These are phyloP conservation scores for Hibiscus syriacus DNA, from an alignment of 345 rosid species.

Conservation along the genomic window DNA sequence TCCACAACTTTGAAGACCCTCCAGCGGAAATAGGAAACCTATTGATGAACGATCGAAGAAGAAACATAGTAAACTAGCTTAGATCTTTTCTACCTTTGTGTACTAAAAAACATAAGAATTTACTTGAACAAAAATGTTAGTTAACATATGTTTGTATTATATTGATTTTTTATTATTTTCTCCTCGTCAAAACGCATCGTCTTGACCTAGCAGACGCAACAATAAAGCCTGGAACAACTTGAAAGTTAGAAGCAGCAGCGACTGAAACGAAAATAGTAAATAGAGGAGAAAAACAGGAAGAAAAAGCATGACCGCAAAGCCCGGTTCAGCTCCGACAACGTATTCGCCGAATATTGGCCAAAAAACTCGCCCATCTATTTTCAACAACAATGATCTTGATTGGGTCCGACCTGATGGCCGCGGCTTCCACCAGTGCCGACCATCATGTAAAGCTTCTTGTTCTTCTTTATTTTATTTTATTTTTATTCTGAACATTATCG, in stretches of 20 bases:
- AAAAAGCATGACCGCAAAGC: slow-evolving; percentile 45
- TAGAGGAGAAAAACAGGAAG: background rate
- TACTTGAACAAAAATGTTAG: too few relatives aligned
- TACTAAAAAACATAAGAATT: too few relatives aligned
- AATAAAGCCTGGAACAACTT: slow-evolving; percentile 1
- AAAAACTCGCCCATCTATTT: slow-evolving; percentile 39
- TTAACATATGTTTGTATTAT: too few relatives aligned
- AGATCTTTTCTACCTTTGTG: too few relatives aligned
- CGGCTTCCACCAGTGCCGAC: slow-evolving; percentile 80
- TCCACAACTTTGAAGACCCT: too few relatives aligned
- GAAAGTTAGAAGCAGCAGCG: background rate
- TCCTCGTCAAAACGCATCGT: too few relatives aligned
- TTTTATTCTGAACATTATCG: too few relatives aligned
- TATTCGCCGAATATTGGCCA: slow-evolving; percentile 47
- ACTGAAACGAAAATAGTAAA: background rate
- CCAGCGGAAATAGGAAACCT: too few relatives aligned
- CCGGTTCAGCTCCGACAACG: slow-evolving; percentile 45
- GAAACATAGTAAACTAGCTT: too few relatives aligned
- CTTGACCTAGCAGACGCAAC: background rate
- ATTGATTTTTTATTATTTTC: too few relatives aligned
- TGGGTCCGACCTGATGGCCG: slow-evolving; percentile 96
- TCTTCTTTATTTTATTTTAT: background rate
- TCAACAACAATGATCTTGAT: slow-evolving; percentile 48
- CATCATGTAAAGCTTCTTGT: slow-evolving; percentile 54
- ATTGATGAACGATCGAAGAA: too few relatives aligned